phyloP scores from a whole-genome alignment of 352 stramenopile species.

The Globisporangium camurandrum region DNA sequence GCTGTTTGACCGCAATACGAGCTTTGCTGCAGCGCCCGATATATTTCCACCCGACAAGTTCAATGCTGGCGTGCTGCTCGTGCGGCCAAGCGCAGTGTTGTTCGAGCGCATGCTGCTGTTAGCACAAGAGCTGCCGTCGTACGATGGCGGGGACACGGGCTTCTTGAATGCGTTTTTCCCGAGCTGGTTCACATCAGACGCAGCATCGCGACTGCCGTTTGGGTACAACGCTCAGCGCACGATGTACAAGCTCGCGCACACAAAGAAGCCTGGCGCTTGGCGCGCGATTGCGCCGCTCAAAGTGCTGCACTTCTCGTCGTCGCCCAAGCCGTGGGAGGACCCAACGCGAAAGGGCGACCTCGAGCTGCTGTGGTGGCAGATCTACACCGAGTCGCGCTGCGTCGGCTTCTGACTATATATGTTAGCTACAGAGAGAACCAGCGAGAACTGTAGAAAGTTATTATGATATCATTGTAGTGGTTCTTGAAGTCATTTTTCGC shows the following conservation, averaged over 20 bases:
- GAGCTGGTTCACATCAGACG: slow-evolving; percentile 51
- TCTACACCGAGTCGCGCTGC: slow-evolving; percentile 26
- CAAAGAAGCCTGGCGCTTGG: slow-evolving; percentile 70
- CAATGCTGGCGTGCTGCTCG: slow-evolving; percentile 74
- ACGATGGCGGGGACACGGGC: slow-evolving; percentile 76
- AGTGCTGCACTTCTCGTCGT: slow-evolving; percentile 35
- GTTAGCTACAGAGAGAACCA: too few relatives aligned
- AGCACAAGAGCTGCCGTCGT: slow-evolving; percentile 32
- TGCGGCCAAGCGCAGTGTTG: slow-evolving; percentile 35
- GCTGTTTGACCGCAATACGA: slow-evolving; percentile 40
- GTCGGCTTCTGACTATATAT: slow-evolving; percentile 3
- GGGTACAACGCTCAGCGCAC: slow-evolving; percentile 81
- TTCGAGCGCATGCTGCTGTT: slow-evolving; percentile 53
- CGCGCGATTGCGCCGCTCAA: slow-evolving; percentile 34
- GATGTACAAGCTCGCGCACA: slow-evolving; percentile 75
- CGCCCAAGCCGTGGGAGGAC: slow-evolving; percentile 36
- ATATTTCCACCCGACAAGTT: slow-evolving; percentile 83
- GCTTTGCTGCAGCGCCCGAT: slow-evolving; percentile 75
- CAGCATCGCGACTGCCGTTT: slow-evolving; percentile 50
- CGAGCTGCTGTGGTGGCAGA: slow-evolving; percentile 37
- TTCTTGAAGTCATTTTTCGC: too few relatives aligned
- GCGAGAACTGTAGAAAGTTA: too few relatives aligned
- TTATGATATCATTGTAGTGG: too few relatives aligned
- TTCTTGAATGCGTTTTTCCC: slow-evolving; percentile 85
- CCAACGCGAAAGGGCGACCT: slow-evolving; percentile 28